Percentiles rank a stretch among this genome's conserved stretches.
Evolutionary conservation across 2,329 filamentous ascomycete genomes (phyloP).

Genomic region (Boeremia exigua): DNA sequence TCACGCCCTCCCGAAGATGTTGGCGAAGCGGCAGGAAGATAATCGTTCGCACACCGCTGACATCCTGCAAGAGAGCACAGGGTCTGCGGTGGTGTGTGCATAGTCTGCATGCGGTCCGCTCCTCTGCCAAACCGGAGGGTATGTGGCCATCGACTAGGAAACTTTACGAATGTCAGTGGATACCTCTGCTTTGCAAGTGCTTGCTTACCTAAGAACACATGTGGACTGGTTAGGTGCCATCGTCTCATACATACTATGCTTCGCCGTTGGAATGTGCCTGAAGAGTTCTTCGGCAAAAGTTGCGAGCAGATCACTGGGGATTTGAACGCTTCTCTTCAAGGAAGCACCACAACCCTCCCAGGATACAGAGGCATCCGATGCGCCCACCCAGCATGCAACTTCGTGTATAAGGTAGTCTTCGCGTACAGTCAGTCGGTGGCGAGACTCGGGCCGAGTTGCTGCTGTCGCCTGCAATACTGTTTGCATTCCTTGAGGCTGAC

Average conservation of each 20-base stretch:
- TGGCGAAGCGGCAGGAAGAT: constrained; percentile 22
- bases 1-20: neutral
- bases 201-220: constrained; percentile 15
- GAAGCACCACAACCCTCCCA: constrained; percentile 1
- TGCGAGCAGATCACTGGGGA: neutral
- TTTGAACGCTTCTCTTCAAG: constrained; percentile 1
- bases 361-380: neutral
- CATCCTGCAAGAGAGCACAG: constrained; percentile 21
- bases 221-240: constrained; percentile 12
- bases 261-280: constrained; percentile 1
- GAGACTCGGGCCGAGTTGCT: neutral
- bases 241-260: neutral
- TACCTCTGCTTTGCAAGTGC: too few species aligned
- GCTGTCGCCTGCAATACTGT: too few species aligned
- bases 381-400: constrained; percentile 4
- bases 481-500: neutral
- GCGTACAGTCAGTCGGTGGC: neutral
- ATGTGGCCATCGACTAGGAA: constrained; percentile 14
- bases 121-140: constrained; percentile 5
- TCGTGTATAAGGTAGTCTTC: neutral
- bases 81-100: constrained; percentile 14
- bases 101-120: constrained; percentile 8
- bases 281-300: constrained; percentile 9
- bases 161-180: neutral
- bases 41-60: constrained; percentile 15